Evolutionary conservation across 805 yeast genomes (phyloP).

Genomic region (Priceomyces medius): DNA sequence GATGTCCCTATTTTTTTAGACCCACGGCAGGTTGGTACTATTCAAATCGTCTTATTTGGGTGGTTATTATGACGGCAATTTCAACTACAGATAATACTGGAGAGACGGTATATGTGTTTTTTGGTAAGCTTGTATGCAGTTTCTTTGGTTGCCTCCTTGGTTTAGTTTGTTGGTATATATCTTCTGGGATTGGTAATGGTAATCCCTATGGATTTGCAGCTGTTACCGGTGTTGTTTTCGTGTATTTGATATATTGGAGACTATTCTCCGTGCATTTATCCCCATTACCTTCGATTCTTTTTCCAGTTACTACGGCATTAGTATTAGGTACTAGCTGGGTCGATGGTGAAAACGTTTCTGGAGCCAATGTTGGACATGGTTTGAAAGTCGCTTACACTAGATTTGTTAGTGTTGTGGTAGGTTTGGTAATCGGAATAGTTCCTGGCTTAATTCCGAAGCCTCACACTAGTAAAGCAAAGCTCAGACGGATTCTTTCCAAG

Average conservation of each 20-base stretch:
- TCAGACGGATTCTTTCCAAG: conserved; percentile 22
- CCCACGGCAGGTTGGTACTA: conserved; percentile 28
- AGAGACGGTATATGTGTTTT: conserved; percentile 25
- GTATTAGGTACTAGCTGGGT: conserved; percentile 36
- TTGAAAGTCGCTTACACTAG: conserved; percentile 25
- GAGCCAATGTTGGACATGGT: conserved; percentile 28
- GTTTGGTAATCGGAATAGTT: conserved; percentile 29
- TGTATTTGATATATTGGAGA: conserved; percentile 23
- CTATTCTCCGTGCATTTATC: conserved; percentile 30
- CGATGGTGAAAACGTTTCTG: conserved; percentile 15
- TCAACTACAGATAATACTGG: conserved; percentile 31
- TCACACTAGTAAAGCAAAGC: conserved; percentile 24
- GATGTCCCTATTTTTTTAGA: conserved; percentile 25
- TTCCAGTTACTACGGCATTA: conserved; percentile 25
- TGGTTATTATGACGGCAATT: conserved; percentile 30
- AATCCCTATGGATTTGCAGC: conserved; percentile 31
- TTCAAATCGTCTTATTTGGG: conserved; percentile 26
- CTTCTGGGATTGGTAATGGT: conserved; percentile 31
- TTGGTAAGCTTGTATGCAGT: conserved; percentile 23
- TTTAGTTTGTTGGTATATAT: conserved; percentile 26
- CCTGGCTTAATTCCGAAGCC: conserved; percentile 32
- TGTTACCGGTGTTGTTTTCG: conserved; percentile 25
- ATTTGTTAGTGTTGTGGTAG: conserved; percentile 27
- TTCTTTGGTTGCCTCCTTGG: conserved; percentile 31
- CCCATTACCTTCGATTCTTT: conserved; percentile 26